A percentile compares a stretch with the other conserved stretches of the same genome.
phyloP scores from a whole-genome alignment of 108 stramenopile genomes.

The Pseudonitzschia pungens region DNA sequence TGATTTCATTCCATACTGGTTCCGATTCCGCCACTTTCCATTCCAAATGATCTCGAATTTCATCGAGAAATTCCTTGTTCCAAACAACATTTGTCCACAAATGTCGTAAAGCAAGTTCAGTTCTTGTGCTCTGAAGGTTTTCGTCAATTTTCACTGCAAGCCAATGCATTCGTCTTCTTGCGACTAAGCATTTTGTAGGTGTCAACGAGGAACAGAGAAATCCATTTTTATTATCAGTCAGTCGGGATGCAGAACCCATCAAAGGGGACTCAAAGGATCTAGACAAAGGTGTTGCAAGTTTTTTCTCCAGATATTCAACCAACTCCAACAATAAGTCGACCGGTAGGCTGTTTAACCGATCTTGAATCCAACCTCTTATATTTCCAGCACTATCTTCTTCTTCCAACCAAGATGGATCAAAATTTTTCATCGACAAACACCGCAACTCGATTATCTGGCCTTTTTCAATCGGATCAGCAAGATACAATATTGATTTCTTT shows the following conservation, averaged over 20 bases:
- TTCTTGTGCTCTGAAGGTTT: conserved; percentile 4
- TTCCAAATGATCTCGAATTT: conserved; percentile 14
- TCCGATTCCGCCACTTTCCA: background rate
- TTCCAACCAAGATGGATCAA: background rate
- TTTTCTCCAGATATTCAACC: conserved; percentile 14
- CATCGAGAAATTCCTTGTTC: conserved; percentile 10
- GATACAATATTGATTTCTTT: conserved; percentile 20
- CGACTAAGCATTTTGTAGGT: background rate
- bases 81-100: conserved; percentile 3
- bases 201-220: background rate
- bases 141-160: conserved; percentile 19
- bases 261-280: background rate
- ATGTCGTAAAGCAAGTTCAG: background rate
- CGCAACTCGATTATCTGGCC: conserved; percentile 41
- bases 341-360: background rate
- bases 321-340: conserved; percentile 8
- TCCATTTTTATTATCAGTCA: background rate
- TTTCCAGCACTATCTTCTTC: background rate
- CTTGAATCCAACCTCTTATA: conserved; percentile 18
- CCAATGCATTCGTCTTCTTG: conserved; percentile 40
- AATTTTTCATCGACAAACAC: conserved; percentile 5
- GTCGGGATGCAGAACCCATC: background rate
- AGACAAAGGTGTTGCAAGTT: conserved; percentile 7
- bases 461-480: conserved; percentile 33
- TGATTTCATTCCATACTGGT: conserved; percentile 10